Conservation (phyloP, 352 stramenopile genomes). For the Phytophthora lateralis region DNA sequence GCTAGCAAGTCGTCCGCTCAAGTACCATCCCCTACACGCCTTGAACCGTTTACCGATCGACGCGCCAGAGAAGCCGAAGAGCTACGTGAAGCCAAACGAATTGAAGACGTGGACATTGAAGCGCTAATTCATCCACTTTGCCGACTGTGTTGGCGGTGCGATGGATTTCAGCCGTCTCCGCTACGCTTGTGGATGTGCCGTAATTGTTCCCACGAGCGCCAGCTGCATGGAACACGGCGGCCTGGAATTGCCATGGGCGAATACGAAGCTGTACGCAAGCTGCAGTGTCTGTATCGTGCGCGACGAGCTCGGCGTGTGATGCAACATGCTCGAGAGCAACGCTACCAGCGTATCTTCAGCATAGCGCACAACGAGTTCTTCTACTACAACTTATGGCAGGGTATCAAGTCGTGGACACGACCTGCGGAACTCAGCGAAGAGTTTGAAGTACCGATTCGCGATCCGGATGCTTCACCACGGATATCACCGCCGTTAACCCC, state of each 20-base stretch:
- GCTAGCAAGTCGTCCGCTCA: slow-evolving; percentile 10
- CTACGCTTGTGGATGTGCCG: slow-evolving; percentile 74
- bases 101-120: slow-evolving; percentile 74
- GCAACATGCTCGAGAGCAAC: slow-evolving; percentile 58
- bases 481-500: slow-evolving; percentile 59
- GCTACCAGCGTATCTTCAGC: slow-evolving; percentile 78
- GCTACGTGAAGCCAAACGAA: slow-evolving; percentile 38
- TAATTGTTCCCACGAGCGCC: slow-evolving; percentile 72
- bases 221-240: slow-evolving; percentile 59
- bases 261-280: slow-evolving; percentile 77
- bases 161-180: slow-evolving; percentile 74
- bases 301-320: slow-evolving; percentile 52
- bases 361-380: slow-evolving; percentile 80
- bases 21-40: slow-evolving; percentile 34
- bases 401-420: slow-evolving; percentile 52
- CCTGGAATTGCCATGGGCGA: slow-evolving; percentile 52
- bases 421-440: slow-evolving; percentile 45
- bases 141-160: slow-evolving; percentile 76
- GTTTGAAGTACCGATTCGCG: slow-evolving; percentile 70
- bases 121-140: slow-evolving; percentile 72
- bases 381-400: slow-evolving; percentile 76
- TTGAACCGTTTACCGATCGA: slow-evolving; percentile 63
- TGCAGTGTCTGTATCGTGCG: slow-evolving; percentile 73
- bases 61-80: slow-evolving; percentile 39
- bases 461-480: slow-evolving; percentile 58